Evolutionary conservation across 129 eudicot genomes (phyloP).

Genomic region (Saussurea involucrata): DNA sequence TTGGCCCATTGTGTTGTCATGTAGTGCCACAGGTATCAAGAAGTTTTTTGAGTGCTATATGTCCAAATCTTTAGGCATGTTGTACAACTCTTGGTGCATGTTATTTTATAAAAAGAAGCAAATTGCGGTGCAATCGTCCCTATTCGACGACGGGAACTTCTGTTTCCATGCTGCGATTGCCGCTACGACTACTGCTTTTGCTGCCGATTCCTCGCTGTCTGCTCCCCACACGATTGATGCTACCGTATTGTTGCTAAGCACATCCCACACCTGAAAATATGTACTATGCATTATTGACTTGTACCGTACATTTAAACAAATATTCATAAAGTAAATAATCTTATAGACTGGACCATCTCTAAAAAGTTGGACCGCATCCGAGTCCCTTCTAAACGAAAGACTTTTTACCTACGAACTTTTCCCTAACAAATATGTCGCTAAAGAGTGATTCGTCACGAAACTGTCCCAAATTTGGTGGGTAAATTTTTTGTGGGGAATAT

Average conservation of each 20-base stretch:
- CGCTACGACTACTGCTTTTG: constrained; percentile 63
- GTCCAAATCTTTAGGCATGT: constrained; percentile 11
- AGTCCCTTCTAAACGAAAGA: too few species aligned
- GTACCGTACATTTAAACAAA: background rate
- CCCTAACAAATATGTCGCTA: too few species aligned
- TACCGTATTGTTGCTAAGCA: constrained; percentile 67
- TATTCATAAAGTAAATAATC: too few species aligned
- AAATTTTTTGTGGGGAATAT: too few species aligned
- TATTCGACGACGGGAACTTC: constrained; percentile 64
- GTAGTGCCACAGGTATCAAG: background rate
- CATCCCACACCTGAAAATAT: constrained; percentile 80
- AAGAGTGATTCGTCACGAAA: too few species aligned
- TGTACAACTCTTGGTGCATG: constrained; percentile 7
- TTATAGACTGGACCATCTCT: too few species aligned
- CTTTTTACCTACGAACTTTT: too few species aligned
- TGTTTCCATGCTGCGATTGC: constrained; percentile 65
- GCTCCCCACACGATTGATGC: constrained; percentile 55
- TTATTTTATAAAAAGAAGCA: constrained; percentile 62
- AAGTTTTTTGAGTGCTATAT: constrained; percentile 15
- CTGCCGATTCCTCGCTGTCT: constrained; percentile 60
- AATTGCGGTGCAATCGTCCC: constrained; percentile 74
- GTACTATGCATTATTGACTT: background rate
- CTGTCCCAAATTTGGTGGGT: too few species aligned
- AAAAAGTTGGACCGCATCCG: too few species aligned
- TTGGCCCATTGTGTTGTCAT: background rate